phyloP scores from a whole-genome alignment of 345 rosid genomes.

The Citrus inodora region DNA sequence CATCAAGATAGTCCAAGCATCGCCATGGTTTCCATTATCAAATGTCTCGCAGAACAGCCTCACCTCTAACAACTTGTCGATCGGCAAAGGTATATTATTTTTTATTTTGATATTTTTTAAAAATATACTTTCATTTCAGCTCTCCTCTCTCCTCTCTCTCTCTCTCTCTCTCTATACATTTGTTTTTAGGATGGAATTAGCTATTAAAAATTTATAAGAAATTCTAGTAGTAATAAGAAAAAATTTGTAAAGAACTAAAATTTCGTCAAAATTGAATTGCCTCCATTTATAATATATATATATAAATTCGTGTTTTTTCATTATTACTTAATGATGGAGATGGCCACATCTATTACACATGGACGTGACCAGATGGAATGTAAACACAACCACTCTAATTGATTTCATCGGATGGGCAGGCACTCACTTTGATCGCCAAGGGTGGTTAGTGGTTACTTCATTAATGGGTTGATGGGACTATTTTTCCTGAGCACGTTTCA shows the following conservation, averaged over 20 bases:
- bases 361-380: not conserved
- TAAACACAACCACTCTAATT: not conserved
- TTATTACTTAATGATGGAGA: not conserved
- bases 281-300: no score
- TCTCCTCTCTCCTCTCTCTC: no score
- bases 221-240: no score
- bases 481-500: slow-evolving; percentile 79
- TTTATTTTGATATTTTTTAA: no score
- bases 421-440: not conserved
- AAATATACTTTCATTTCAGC: no score
- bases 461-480: slow-evolving; percentile 55
- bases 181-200: no score
- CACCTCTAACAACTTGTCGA: not conserved
- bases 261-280: no score
- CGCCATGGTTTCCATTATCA: not conserved
- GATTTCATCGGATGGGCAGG: not conserved
- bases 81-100: not conserved
- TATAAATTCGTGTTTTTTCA: no score
- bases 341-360: not conserved
- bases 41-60: not conserved
- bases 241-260: no score
- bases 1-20: not conserved
- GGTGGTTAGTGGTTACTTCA: not conserved
- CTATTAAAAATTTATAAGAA: no score
- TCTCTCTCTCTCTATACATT: no score